Percentiles rank a stretch among this genome's conserved stretches.
Conservation (phyloP, 2,329 filamentous ascomycete genomes). For the Calonectria ilicicola region DNA sequence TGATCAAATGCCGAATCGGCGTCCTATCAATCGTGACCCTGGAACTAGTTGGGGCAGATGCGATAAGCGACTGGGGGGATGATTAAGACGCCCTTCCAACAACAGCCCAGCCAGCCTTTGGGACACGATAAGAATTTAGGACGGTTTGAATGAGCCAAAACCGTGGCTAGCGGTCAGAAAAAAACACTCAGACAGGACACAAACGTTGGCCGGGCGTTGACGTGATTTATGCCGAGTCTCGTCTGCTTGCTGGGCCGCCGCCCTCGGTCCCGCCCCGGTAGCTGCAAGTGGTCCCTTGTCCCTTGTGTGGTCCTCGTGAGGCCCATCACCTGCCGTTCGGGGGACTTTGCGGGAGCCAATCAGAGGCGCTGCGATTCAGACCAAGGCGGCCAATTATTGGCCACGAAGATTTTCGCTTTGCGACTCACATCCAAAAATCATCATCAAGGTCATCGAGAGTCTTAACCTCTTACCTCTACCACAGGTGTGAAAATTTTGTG, state of each 20-base stretch:
- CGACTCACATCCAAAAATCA: slow-evolving; percentile 1
- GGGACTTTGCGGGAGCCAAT: slow-evolving; percentile 33
- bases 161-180: background rate
- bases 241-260: slow-evolving; percentile 26
- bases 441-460: background rate
- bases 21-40: background rate
- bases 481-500: background rate
- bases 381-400: slow-evolving; percentile 24
- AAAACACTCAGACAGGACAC: background rate
- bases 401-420: slow-evolving; percentile 25
- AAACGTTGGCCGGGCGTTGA: slow-evolving; percentile 22
- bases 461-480: background rate
- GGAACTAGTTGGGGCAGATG: background rate
- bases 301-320: slow-evolving; percentile 39
- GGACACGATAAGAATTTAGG: background rate
- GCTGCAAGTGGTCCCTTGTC: slow-evolving; percentile 37
- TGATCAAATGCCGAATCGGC: background rate
- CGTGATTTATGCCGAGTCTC: slow-evolving; percentile 31
- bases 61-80: background rate
- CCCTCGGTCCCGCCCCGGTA: slow-evolving; percentile 33
- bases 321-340: slow-evolving; percentile 39
- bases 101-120: background rate
- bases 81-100: background rate
- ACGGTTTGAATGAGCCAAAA: background rate
- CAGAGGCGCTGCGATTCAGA: slow-evolving; percentile 15